Evolutionary conservation across 2,329 filamentous ascomycete species (phyloP).

Genomic region (Clonostachys sp.): DNA sequence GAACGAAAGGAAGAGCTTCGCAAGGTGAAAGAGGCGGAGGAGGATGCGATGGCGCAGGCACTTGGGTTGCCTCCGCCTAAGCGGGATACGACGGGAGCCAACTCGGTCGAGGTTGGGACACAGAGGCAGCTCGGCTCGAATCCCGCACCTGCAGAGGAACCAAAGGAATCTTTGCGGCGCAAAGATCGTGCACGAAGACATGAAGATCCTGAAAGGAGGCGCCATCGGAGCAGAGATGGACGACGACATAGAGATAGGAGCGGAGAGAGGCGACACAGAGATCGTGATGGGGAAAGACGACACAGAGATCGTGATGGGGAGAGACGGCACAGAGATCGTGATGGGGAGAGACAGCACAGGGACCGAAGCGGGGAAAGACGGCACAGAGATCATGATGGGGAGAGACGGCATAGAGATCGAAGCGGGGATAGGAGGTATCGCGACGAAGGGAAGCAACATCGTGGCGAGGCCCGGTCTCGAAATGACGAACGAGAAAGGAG

Average conservation of each 20-base stretch:
- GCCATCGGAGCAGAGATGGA: conserved; percentile 13
- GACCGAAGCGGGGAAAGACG: conserved; percentile 4
- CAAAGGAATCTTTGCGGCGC: conserved; percentile 14
- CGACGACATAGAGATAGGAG: conserved; percentile 18
- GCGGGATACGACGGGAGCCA: conserved; percentile 55
- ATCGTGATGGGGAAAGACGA: conserved; percentile 6
- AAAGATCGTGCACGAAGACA: conserved; percentile 6
- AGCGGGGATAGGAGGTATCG: too few species aligned
- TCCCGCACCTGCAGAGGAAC: conserved; percentile 12
- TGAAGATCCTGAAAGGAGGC: conserved; percentile 18
- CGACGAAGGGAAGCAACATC: too few species aligned
- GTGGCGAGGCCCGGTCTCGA: too few species aligned
- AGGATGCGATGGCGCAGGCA: conserved; percentile 81
- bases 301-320: conserved; percentile 8
- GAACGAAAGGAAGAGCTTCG: conserved; percentile 73
- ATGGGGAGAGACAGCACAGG: conserved; percentile 3
- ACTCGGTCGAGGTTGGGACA: conserved; percentile 60
- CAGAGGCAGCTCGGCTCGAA: conserved; percentile 25
- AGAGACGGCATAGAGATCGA: too few species aligned
- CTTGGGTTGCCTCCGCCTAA: conserved; percentile 72
- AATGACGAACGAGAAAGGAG: too few species aligned
- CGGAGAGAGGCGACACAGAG: conserved; percentile 21
- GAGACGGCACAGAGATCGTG: conserved; percentile 5
- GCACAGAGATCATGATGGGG: neutral
- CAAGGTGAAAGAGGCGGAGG: conserved; percentile 83